Evolutionary conservation across 2,329 filamentous ascomycete species (phyloP).

Genomic region (Zelopaecilomyces penicillatus): DNA sequence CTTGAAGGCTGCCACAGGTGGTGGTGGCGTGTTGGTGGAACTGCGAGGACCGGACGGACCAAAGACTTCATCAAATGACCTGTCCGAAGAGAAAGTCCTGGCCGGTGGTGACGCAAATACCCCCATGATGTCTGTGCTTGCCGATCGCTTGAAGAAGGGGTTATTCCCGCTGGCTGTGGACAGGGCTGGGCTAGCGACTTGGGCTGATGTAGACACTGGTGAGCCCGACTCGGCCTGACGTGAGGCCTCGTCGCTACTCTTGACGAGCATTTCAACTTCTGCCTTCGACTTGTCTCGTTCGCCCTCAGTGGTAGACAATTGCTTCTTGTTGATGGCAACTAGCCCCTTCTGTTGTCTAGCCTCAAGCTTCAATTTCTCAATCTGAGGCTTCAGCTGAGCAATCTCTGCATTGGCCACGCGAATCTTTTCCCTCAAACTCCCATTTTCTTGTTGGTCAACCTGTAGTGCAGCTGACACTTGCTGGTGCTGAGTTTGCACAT

Average conservation of each 20-base stretch:
- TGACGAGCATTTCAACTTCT: conserved; percentile 64
- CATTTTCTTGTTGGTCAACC: conserved; percentile 83
- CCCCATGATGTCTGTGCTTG: conserved; percentile 51
- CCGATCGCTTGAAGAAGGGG: conserved; percentile 78
- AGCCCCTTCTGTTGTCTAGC: conserved; percentile 92
- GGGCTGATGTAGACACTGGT: conserved; percentile 35
- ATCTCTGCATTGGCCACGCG: conserved; percentile 75
- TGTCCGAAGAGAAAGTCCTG: conserved; percentile 44
- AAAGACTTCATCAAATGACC: conserved; percentile 80
- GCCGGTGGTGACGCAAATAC: conserved; percentile 42
- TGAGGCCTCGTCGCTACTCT: conserved; percentile 50
- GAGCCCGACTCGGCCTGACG: conserved; percentile 45
- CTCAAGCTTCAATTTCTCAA: conserved; percentile 89
- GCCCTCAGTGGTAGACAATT: conserved; percentile 78
- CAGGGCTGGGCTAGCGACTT: conserved; percentile 60
- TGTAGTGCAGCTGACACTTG: conserved; percentile 67
- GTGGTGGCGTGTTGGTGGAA: conserved; percentile 34
- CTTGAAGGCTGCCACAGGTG: conserved; percentile 30
- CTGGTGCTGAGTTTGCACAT: conserved; percentile 74
- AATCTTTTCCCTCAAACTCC: conserved; percentile 78
- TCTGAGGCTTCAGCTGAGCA: conserved; percentile 72
- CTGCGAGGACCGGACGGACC: conserved; percentile 54
- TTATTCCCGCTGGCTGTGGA: conserved; percentile 74
- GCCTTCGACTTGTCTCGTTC: conserved; percentile 81
- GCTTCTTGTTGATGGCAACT: conserved; percentile 98